These are phyloP conservation scores for Arthrobotrys megalospora DNA, from an alignment of 2,329 filamentous ascomycete genomes.

Conservation along the genomic window DNA sequence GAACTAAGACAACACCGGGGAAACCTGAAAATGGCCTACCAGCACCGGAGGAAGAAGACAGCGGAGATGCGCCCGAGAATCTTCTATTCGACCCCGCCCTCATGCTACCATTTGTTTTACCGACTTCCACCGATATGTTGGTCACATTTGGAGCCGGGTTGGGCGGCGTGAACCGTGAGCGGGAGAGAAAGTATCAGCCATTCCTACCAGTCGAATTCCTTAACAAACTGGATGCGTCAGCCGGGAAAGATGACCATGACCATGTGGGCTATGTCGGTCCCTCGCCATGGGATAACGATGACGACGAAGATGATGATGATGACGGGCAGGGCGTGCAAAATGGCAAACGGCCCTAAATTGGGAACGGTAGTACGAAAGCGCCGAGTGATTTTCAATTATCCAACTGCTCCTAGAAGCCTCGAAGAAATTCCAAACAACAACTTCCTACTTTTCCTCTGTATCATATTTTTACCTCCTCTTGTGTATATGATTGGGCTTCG, in stretches of 20 bases:
- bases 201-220: slow-evolving; percentile 95
- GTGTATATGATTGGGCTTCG: background rate
- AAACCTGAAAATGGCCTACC: slow-evolving; percentile 64
- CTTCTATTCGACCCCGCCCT: slow-evolving; percentile 89
- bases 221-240: slow-evolving; percentile 80
- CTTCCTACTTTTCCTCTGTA: slow-evolving; percentile 12
- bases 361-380: background rate
- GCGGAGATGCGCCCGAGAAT: slow-evolving; percentile 79
- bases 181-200: slow-evolving; percentile 94
- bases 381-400: background rate
- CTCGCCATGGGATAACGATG: slow-evolving; percentile 59
- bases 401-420: background rate
- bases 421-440: background rate
- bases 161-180: slow-evolving; percentile 89
- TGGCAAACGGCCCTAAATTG: slow-evolving; percentile 11
- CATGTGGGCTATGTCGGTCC: slow-evolving; percentile 53
- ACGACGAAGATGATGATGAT: slow-evolving; percentile 40
- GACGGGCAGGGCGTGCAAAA: slow-evolving; percentile 10
- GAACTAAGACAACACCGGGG: slow-evolving; percentile 58
- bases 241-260: slow-evolving; percentile 54
- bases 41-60: slow-evolving; percentile 72
- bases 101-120: slow-evolving; percentile 94
- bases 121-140: slow-evolving; percentile 97
- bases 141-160: slow-evolving; percentile 95
- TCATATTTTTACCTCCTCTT: slow-evolving; percentile 13